Base-by-base conservation (phyloP, 139 green algal genomes). In the Spirogloea muscicola region DNA sequence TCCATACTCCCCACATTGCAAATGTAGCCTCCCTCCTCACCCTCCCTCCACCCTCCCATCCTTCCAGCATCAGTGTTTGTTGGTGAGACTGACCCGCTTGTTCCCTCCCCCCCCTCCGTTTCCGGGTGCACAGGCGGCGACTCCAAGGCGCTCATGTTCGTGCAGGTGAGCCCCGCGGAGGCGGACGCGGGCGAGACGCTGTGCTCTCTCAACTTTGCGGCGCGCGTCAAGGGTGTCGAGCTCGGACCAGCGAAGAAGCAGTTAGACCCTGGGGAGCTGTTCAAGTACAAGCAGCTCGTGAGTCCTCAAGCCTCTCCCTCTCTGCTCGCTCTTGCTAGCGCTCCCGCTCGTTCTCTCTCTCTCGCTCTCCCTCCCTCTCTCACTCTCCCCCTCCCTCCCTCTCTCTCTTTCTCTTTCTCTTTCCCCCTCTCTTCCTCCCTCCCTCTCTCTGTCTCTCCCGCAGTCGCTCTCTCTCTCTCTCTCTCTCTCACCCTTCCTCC, bases 191-290 rank as follows among this genome's bases (percentile, higher is more conserved):
- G 41, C 27, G 75, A 82, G 68, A 79, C 75, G 6, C 25, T 79
- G 36, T 91, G 79, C 76, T 96, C 92, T 21, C 86, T 98, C 36
- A 86, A 89, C 34, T 98, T 98, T 75, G 94, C 90, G 16, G 83
- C 68, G 16, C 76, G 88, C 0, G 93, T 96, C 29, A 87, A 82
- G 1, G 84, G 92, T 61, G 91, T 98, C 46, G 94, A 92, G 40
- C 87, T 98, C 36, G 93, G 93, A 3, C 49, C 68, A 3, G 85
- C 80, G 34, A 84, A 39, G 33, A 74, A 68, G 42, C 65, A 69
- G 21, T 36, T 46, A 13, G 74, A 81, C 43, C 18, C 29, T 5
- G 62, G 62, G 13, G 59, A 78, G 52, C 64, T 73, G 13, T 29
- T 31, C 48, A 70, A 67, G 21, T 66, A 58, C 42, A 80, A 77